Evolutionary conservation across 2,329 filamentous ascomycete species (phyloP).

Genomic region (Calonectria pauciramosa): DNA sequence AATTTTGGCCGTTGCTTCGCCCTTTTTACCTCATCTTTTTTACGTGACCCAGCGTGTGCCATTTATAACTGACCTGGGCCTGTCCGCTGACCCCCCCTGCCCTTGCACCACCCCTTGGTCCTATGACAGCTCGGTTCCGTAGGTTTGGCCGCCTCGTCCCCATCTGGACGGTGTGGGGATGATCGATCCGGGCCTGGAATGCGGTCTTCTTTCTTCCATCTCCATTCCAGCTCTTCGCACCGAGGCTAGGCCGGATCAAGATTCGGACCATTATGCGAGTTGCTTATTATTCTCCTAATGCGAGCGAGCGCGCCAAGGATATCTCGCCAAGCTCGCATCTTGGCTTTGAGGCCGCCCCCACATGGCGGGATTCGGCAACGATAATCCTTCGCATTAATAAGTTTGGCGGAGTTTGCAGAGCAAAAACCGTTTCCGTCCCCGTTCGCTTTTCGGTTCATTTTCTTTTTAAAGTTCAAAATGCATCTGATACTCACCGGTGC

Average conservation of each 20-base stretch:
- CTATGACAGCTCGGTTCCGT: too few species aligned
- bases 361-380: not conserved
- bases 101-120: too few species aligned
- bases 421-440: not conserved
- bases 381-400: not conserved
- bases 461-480: too few species aligned
- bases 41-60: too few species aligned
- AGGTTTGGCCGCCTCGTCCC: too few species aligned
- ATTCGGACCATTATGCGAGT: not conserved
- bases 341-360: not conserved
- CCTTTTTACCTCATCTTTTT: too few species aligned
- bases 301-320: not conserved
- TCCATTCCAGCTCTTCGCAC: not conserved
- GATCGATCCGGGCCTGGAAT: too few species aligned
- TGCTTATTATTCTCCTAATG: not conserved
- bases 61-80: too few species aligned
- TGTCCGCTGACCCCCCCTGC: too few species aligned
- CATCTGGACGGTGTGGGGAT: too few species aligned
- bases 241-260: not conserved
- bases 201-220: not conserved
- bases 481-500: conserved; percentile 9
- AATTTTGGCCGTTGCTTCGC: too few species aligned
- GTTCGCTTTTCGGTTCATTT: too few species aligned
- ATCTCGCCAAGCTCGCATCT: not conserved
- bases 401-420: not conserved